Conservation (phyloP, 768 basidiomycete genomes). For the Kwoniella sp. region DNA sequence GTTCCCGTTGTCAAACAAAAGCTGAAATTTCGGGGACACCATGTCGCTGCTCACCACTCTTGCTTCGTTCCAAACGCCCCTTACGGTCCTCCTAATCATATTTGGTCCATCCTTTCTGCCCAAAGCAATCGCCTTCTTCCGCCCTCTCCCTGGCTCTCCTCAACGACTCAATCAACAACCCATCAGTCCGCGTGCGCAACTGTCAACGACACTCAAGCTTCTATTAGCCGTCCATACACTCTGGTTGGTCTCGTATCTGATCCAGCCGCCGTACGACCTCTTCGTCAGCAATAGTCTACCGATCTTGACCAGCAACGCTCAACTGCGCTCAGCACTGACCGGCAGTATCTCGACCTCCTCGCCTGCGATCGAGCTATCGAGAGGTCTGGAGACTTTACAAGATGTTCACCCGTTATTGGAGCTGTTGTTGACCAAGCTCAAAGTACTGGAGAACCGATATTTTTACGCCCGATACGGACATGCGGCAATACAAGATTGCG, state of each 20-base stretch:
- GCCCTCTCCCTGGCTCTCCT: conserved; percentile 1
- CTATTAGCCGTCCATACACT: conserved; percentile 32
- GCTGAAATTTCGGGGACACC: too few species aligned
- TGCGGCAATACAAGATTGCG: conserved; percentile 25
- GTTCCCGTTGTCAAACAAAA: too few species aligned
- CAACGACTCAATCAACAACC: conserved; percentile 17
- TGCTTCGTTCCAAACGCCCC: conserved; percentile 28
- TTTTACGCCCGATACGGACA: conserved; percentile 47
- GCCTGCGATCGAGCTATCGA: not conserved
- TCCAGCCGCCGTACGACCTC: conserved; percentile 42
- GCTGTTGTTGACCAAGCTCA: conserved; percentile 35
- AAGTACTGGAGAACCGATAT: conserved; percentile 37
- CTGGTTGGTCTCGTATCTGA: conserved; percentile 30
- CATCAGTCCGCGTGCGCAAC: not conserved
- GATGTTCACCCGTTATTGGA: conserved; percentile 22
- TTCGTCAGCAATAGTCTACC: conserved; percentile 39
- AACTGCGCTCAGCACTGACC: conserved; percentile 28
- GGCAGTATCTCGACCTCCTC: not conserved
- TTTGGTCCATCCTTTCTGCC: conserved; percentile 39
- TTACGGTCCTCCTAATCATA: conserved; percentile 30
- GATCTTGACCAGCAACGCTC: conserved; percentile 25
- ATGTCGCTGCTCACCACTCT: conserved; percentile 28
- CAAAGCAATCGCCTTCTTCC: conserved; percentile 20
- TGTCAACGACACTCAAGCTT: conserved; percentile 24
- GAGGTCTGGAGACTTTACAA: not conserved